phyloP scores from a whole-genome alignment of 202 grass and related monocot species.

The Musa balbisiana region DNA sequence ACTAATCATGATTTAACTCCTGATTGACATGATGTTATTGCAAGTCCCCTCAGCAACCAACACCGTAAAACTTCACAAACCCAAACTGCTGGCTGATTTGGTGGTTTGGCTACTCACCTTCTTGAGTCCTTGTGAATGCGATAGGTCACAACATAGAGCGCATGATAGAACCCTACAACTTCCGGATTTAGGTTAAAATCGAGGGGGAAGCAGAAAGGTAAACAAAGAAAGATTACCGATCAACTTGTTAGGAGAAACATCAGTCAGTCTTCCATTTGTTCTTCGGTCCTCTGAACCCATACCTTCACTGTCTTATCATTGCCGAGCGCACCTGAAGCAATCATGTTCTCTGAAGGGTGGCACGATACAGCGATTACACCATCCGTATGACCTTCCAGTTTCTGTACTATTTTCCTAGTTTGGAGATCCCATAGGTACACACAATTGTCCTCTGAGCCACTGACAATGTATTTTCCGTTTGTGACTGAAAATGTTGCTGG shows the following conservation, averaged over 20 bases:
- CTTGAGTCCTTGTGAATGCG: not conserved
- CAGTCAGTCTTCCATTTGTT: not conserved
- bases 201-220: not conserved
- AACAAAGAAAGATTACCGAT: no score
- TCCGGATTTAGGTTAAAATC: not conserved
- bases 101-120: not conserved
- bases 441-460: constrained; percentile 18
- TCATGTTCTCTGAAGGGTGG: constrained; percentile 13
- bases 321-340: constrained; percentile 8
- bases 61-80: not conserved
- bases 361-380: constrained; percentile 7
- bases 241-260: no score
- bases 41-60: not conserved
- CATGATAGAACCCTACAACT: not conserved
- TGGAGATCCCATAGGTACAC: constrained; percentile 24
- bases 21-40: not conserved
- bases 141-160: not conserved
- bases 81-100: not conserved
- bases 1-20: not conserved
- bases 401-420: constrained; percentile 12
- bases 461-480: constrained; percentile 14
- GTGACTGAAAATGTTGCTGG: constrained; percentile 13
- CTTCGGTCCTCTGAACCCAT: constrained; percentile 13
- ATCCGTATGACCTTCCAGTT: constrained; percentile 13
- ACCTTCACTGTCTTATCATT: constrained; percentile 12